These are phyloP conservation scores for Vitis hybrid DNA, from an alignment of 177 flowering plant species.

Conservation along the genomic window DNA sequence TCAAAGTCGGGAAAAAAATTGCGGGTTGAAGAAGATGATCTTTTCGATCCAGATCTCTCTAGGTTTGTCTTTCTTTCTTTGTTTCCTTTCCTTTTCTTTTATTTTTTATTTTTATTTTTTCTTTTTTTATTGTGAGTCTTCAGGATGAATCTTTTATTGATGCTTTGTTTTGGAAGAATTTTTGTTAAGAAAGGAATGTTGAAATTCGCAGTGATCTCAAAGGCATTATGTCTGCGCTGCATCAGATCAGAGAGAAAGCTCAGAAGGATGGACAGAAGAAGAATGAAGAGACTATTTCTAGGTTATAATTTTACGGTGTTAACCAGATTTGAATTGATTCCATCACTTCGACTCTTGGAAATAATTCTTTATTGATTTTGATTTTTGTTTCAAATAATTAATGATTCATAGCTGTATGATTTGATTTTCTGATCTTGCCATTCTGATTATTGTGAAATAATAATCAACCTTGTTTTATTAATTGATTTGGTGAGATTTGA, in stretches of 20 bases:
- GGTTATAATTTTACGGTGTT: conserved; percentile 31
- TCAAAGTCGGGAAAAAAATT: conserved; percentile 30
- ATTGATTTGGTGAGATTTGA: too few species aligned
- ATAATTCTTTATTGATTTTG: too few species aligned
- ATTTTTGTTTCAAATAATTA: neutral
- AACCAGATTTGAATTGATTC: neutral
- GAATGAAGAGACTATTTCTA: conserved; percentile 81
- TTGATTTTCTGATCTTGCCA: too few species aligned
- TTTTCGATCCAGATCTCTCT: conserved; percentile 57
- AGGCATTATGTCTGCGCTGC: conserved; percentile 76
- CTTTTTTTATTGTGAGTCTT: neutral
- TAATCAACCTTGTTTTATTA: too few species aligned
- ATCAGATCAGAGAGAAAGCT: conserved; percentile 77
- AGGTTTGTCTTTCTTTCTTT: conserved; percentile 26
- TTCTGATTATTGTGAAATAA: too few species aligned
- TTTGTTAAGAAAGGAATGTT: neutral
- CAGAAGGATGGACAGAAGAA: conserved; percentile 86
- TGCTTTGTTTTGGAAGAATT: neutral
- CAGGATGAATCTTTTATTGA: neutral
- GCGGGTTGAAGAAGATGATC: conserved; percentile 31
- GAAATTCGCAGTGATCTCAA: conserved; percentile 67
- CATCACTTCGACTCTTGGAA: too few species aligned
- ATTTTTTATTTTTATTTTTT: neutral
- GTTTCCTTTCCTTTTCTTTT: neutral
- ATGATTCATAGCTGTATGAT: too few species aligned